A percentile compares a stretch with the other conserved stretches of the same genome.
phyloP scores from a whole-genome alignment of 2,329 filamentous ascomycete species.

The Cyphellophora attinorum region DNA sequence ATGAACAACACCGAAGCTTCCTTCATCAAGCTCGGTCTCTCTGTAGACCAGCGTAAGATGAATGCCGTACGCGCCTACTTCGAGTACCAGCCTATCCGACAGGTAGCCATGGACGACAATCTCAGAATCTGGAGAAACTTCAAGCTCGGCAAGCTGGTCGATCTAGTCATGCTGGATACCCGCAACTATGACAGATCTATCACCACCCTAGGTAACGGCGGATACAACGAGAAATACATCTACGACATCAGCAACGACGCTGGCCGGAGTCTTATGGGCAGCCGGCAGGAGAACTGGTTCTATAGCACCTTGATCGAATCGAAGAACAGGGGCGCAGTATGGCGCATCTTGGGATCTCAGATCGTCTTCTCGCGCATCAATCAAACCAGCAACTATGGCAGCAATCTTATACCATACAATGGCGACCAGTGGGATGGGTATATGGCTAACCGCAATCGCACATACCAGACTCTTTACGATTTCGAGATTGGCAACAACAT shows the following conservation, averaged over 20 bases:
- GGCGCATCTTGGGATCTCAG: conserved; percentile 64
- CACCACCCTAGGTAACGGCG: conserved; percentile 42
- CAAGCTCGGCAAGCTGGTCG: conserved; percentile 54
- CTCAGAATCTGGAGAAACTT: conserved; percentile 59
- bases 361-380: conserved; percentile 56
- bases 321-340: conserved; percentile 53
- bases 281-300: conserved; percentile 66
- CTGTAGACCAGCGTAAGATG: conserved; percentile 63
- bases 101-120: conserved; percentile 60
- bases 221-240: conserved; percentile 54
- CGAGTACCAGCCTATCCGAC: conserved; percentile 28
- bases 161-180: conserved; percentile 61
- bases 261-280: conserved; percentile 60
- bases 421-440: conserved; percentile 60
- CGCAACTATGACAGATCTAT: conserved; percentile 59
- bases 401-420: conserved; percentile 33
- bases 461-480: conserved; percentile 54
- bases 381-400: conserved; percentile 33
- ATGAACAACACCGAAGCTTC: conserved; percentile 59
- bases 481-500: conserved; percentile 65
- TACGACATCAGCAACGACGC: conserved; percentile 56
- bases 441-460: conserved; percentile 60
- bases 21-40: conserved; percentile 50
- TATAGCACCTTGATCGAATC: conserved; percentile 51
- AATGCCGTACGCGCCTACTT: conserved; percentile 54